Conservation (phyloP, 257 asterid species). For the Solanum chiquidenum region DNA sequence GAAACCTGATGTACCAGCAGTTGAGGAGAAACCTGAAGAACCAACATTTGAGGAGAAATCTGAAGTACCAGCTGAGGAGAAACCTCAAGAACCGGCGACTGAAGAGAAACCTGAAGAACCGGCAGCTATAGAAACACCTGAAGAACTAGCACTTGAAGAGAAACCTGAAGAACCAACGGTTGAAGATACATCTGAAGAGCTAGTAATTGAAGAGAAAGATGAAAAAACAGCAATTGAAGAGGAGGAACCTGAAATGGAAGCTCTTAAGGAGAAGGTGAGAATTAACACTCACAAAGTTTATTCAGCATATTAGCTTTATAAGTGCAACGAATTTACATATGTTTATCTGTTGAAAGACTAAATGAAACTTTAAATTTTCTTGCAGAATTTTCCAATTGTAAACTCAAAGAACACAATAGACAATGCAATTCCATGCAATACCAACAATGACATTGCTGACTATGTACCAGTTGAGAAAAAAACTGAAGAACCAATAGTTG, state of each 20-base stretch:
- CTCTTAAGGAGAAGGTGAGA: neutral
- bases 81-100: neutral
- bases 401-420: neutral
- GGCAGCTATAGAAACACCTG: neutral
- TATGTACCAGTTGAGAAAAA: neutral
- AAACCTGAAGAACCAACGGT: neutral
- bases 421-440: neutral
- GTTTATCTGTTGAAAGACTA: neutral
- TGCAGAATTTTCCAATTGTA: neutral
- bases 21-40: neutral
- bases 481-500: neutral
- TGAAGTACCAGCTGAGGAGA: neutral
- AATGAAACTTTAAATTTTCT: neutral
- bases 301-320: neutral
- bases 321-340: neutral
- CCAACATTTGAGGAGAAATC: neutral
- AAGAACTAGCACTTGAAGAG: neutral
- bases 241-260: neutral
- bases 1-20: neutral
- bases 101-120: neutral
- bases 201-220: neutral
- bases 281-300: neutral
- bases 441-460: neutral
- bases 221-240: neutral
- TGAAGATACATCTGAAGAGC: neutral